Base-by-base conservation (phyloP, 2,329 filamentous ascomycete species). In the Clarireedia sp. region DNA sequence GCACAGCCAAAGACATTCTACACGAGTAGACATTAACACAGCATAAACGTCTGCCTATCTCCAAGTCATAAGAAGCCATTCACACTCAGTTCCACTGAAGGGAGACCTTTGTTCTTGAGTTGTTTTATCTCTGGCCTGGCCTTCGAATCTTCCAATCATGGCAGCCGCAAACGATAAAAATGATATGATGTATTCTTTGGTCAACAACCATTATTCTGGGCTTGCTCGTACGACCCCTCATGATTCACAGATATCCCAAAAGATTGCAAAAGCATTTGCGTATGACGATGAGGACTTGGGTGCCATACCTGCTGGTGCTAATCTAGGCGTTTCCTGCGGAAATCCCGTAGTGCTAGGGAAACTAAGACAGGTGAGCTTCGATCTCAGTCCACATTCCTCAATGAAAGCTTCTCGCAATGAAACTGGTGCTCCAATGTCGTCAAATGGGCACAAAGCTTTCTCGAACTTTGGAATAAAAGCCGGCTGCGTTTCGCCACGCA, bases 321-420 rank as follows among this genome's bases (percentile, higher is more conserved):
- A 65, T 38, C 55, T 63, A 2, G 62, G 61, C 7, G 24, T 64
- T 7, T 64, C 58, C 54, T 65, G 60, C 51, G 62, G 62, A 0
- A 62, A 64, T 48, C 60, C 59, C 1, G 50, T 61, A 29, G 62
- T 57, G 5, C 14, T 61, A 14, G 59, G 58, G n/a, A 50, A 48
- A 0, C 48, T 62, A 36, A 61, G 54, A 52, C 21, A 46, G 5
- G 60, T 59, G 45, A 26, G 51, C 36, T 80, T 61, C 77, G 77
- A 5, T 80, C 80, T 23, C 17, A 64, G 70, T 69, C 33, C 40
- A 23, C 19, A 8, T 4, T 23, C 21, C 16, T 26, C 12, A 12
- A 12, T 33, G 29, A 12, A 33, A 12, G 29, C 12, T 12, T 12
- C 29, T 33, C 29, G 12, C 29, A 12, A 10, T 12, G 29, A 33